These are phyloP conservation scores for Lentinus polychrous DNA, from an alignment of 1,284 basidiomycete genomes.

Conservation along the genomic window DNA sequence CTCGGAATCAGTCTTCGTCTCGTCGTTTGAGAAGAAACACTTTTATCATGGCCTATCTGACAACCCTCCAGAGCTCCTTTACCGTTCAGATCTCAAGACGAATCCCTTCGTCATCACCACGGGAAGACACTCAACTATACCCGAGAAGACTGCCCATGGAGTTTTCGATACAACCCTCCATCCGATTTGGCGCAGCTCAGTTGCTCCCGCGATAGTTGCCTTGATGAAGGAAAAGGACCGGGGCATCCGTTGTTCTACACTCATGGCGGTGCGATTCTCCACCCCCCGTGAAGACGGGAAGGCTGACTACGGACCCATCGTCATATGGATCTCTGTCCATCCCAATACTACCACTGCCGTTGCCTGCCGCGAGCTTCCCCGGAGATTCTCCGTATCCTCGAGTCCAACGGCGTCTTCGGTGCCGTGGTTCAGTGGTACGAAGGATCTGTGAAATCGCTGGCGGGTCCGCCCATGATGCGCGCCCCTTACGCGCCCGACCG, in stretches of 20 bases:
- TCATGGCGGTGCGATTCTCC: constrained; percentile 29
- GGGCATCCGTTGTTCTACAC: constrained; percentile 26
- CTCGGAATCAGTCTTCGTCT: constrained; percentile 21
- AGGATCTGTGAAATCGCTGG: constrained; percentile 22
- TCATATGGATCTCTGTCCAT: constrained; percentile 32
- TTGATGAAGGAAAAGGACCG: constrained; percentile 26
- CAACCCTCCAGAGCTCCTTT: constrained; percentile 30
- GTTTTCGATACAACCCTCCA: constrained; percentile 29
- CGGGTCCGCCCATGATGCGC: constrained; percentile 21
- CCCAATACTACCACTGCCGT: constrained; percentile 28
- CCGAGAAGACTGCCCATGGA: constrained; percentile 30
- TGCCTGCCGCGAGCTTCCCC: constrained; percentile 27
- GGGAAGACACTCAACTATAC: constrained; percentile 21
- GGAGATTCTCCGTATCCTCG: constrained; percentile 31
- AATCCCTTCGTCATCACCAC: constrained; percentile 27
- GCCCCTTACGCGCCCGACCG: constrained; percentile 18
- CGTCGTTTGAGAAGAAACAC: constrained; percentile 22
- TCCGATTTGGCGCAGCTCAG: constrained; percentile 23
- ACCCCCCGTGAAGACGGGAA: constrained; percentile 24
- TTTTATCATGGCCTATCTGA: constrained; percentile 29
- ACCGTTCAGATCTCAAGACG: constrained; percentile 27
- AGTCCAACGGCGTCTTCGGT: constrained; percentile 18
- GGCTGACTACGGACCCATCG: constrained; percentile 26
- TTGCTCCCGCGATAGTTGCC: constrained; percentile 28
- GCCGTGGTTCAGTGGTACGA: constrained; percentile 32